Evolutionary conservation across 768 basidiomycete species (phyloP), one percentile per base, ranked within the genome.

Genomic region (Suillus clintonianus): DNA sequence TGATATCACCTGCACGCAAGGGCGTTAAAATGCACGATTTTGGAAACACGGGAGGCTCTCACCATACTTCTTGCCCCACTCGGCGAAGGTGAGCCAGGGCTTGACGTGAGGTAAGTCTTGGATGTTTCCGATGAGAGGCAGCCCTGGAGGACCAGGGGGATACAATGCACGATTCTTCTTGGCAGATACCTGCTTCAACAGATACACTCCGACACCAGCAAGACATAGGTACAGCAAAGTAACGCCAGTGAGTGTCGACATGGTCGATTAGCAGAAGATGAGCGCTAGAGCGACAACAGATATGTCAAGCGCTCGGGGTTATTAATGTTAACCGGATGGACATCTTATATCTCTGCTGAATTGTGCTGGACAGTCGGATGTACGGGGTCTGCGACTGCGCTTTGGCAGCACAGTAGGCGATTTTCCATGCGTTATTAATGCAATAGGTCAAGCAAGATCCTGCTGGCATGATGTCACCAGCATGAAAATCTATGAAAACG

Each of bases 61-160:
- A 81, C 87, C 87, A 66, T 81, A 88, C 71, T 73, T 74, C 64
- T 83, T 79, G 3, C 84, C 80, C 82, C 87, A 83, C 22, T 78
- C 75, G 19, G 83, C 76, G 66, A 85, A 87, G 0, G 79, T 82
- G 22, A 82, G 62, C 85, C 86, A 87, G 62, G 80, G 80, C 65
- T 80, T 75, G 39, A 79, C 77, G 15, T 72, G 69, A 36, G 86
- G 83, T 80, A 88, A 82, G 65, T 85, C 82, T 30, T 85, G 72
- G 13, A 84, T 67, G 65, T 84, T 87, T 15, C 86, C 87, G 32
- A 88, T 70, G 14, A 88, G 27, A 14, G 81, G 86, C 65, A 62
- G 68, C 2, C 69, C 69, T 56, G 43, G 39, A 4, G 72, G 72
- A 2, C 72, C 72, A 19, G 67, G 71, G 24, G 72, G 72, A 45